These are phyloP conservation scores for Apiospora kogelbergensis DNA, from an alignment of 2,329 filamentous ascomycete genomes.

Conservation along the genomic window DNA sequence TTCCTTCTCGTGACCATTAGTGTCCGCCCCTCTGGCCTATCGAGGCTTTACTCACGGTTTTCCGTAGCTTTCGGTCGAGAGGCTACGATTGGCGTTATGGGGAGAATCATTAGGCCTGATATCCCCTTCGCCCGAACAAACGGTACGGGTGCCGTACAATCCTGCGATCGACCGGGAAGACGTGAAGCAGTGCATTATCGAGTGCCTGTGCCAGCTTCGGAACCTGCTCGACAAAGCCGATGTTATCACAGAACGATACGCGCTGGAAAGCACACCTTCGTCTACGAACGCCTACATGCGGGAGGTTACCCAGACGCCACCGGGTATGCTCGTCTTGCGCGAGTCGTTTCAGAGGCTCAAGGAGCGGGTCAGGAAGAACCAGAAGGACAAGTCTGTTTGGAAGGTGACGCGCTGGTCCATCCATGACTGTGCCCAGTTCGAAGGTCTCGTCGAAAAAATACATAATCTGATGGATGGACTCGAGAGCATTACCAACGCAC, in stretches of 20 bases:
- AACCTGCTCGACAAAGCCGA: neutral
- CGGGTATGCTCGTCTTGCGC: constrained; percentile 19
- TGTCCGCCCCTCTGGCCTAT: neutral
- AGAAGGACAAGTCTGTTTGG: constrained; percentile 21
- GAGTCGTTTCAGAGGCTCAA: constrained; percentile 22
- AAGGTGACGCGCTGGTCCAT: constrained; percentile 23
- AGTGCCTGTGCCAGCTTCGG: neutral
- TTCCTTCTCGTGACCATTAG: too few relatives aligned
- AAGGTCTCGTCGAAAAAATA: constrained; percentile 18
- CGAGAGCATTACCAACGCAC: neutral
- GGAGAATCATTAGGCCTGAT: constrained; percentile 18
- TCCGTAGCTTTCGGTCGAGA: constrained; percentile 16
- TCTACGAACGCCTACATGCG: neutral
- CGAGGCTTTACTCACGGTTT: neutral
- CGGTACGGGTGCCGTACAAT: neutral
- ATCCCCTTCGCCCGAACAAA: neutral
- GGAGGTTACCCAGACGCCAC: constrained; percentile 6
- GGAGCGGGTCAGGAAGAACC: constrained; percentile 16
- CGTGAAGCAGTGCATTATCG: neutral
- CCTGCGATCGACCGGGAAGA: neutral
- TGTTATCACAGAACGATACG: neutral
- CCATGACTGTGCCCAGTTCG: constrained; percentile 21
- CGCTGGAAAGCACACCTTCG: neutral
- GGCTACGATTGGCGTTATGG: constrained; percentile 16
- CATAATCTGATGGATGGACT: constrained; percentile 20